phyloP scores from a whole-genome alignment of 2,329 filamentous ascomycete species.

The Colletotrichum tanaceti region DNA sequence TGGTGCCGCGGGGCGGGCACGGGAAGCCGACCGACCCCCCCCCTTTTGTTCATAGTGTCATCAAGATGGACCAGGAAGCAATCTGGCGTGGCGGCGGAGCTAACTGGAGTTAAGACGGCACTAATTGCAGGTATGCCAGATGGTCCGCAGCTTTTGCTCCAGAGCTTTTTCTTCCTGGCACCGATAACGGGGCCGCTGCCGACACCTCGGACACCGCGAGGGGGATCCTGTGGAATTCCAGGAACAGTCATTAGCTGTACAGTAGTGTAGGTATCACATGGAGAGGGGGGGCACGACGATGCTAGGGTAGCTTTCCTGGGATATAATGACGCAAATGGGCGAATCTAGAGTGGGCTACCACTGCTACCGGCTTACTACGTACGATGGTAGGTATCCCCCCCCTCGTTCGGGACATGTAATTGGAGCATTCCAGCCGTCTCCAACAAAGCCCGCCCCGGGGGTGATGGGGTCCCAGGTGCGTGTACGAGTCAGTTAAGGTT shows the following conservation, averaged over 20 bases:
- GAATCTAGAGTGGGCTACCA: constrained; percentile 9
- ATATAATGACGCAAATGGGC: constrained; percentile 28
- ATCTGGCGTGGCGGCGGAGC: constrained; percentile 28
- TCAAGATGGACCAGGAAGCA: constrained; percentile 9
- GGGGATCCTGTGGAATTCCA: neutral
- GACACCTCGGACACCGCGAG: neutral
- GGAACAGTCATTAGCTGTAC: constrained; percentile 20
- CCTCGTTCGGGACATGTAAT: neutral
- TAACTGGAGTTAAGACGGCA: constrained; percentile 33
- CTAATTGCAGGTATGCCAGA: too few relatives aligned
- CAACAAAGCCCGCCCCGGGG: neutral
- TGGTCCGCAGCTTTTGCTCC: neutral
- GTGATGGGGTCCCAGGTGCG: neutral
- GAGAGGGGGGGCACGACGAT: neutral
- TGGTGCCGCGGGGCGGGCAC: constrained; percentile 1
- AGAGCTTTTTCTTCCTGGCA: neutral
- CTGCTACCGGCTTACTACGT: too few relatives aligned
- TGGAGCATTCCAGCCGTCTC: neutral
- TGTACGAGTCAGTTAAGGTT: constrained; percentile 27
- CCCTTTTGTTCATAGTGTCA: constrained; percentile 23
- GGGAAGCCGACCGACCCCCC: constrained; percentile 6
- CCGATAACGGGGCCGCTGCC: neutral
- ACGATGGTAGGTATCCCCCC: too few relatives aligned
- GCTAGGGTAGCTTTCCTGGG: neutral
- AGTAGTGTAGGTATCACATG: too few relatives aligned